Percentiles rank a stretch among this genome's conserved stretches.
Conservation (phyloP, 1,284 basidiomycete species). For the Leucoagaricus sp. region DNA sequence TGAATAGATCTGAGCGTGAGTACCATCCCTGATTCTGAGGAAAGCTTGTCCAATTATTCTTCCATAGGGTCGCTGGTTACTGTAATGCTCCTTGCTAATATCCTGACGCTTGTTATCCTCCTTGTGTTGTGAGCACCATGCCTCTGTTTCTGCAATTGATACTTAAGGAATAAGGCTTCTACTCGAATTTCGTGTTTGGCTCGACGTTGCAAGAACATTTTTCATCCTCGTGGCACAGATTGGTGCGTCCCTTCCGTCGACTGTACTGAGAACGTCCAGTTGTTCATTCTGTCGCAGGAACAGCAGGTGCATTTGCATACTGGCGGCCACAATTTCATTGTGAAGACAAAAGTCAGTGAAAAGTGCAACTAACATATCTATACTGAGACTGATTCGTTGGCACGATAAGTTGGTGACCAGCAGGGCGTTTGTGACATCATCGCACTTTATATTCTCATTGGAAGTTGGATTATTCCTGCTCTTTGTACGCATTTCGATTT, state of each 20-base stretch:
- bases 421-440: conserved; percentile 49
- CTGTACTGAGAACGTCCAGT: background rate
- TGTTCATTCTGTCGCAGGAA: conserved; percentile 35
- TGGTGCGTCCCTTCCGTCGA: conserved; percentile 30
- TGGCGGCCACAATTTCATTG: conserved; percentile 48
- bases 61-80: conserved; percentile 40
- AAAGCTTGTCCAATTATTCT: background rate
- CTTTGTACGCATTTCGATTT: conserved; percentile 43
- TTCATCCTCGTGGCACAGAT: conserved; percentile 51
- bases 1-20: conserved; percentile 31
- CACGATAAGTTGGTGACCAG: conserved; percentile 38
- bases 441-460: conserved; percentile 49
- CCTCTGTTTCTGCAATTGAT: no score
- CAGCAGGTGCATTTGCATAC: conserved; percentile 45
- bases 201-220: conserved; percentile 55
- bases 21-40: conserved; percentile 5
- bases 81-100: conserved; percentile 48
- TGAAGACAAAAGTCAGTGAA: conserved; percentile 38
- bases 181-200: conserved; percentile 53
- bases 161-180: conserved; percentile 40
- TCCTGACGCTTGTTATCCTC: conserved; percentile 48
- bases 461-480: conserved; percentile 56
- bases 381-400: background rate
- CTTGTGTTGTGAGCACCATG: conserved; percentile 54
- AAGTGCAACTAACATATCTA: background rate